phyloP scores from a whole-genome alignment of 2,329 filamentous ascomycete genomes.

The Apiospora koreana region DNA sequence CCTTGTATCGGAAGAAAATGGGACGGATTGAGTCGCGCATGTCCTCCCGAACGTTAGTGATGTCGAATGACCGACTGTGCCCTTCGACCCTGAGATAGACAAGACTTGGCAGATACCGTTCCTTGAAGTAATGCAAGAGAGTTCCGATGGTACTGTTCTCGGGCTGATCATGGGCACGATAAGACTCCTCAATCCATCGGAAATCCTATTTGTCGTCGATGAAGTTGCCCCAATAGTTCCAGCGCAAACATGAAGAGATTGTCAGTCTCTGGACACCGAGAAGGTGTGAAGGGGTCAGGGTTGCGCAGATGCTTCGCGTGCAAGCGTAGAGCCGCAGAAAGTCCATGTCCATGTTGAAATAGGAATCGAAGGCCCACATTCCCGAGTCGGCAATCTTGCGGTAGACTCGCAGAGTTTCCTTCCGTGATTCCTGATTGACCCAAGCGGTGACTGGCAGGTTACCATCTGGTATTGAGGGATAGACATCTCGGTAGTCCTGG shows the following conservation, averaged over 20 bases:
- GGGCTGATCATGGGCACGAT: no score
- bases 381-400: background rate
- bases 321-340: background rate
- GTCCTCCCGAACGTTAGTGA: background rate
- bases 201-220: background rate
- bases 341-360: background rate
- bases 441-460: background rate
- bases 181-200: background rate
- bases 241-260: background rate
- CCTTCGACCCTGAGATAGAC: background rate
- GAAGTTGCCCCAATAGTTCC: no score
- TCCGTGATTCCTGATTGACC: background rate
- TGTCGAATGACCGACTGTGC: background rate
- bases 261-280: background rate
- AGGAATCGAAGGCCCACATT: background rate
- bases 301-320: background rate
- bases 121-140: background rate
- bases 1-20: background rate
- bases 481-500: no score
- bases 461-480: background rate
- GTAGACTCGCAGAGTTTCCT: background rate
- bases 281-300: background rate
- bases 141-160: background rate
- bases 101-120: background rate
- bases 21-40: background rate